Conservation (phyloP, 139 green algal species). For the Coelastrella sp. region DNA sequence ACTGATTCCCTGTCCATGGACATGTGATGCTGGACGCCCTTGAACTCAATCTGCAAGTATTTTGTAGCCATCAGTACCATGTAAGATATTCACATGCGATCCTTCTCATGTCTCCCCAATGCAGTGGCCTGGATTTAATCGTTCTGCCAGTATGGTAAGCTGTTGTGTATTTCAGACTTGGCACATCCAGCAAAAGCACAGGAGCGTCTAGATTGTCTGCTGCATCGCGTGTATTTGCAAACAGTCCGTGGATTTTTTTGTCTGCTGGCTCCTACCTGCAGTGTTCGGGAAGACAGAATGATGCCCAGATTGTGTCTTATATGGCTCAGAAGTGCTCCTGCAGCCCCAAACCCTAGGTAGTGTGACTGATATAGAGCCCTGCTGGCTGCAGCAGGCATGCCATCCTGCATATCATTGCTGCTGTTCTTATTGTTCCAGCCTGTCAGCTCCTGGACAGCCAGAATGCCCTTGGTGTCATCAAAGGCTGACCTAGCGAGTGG, state of each 20-base stretch:
- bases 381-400: background rate
- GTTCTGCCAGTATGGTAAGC: no score
- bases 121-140: background rate
- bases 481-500: conserved; percentile 18
- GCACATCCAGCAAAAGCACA: no score
- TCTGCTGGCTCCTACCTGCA: conserved; percentile 38
- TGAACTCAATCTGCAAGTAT: conserved; percentile 41
- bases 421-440: background rate
- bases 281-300: background rate
- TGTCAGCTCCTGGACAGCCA: conserved; percentile 39
- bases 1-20: conserved; percentile 67
- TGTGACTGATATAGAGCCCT: conserved; percentile 15
- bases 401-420: conserved; percentile 11
- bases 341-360: conserved; percentile 75
- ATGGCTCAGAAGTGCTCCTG: conserved; percentile 73
- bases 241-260: background rate
- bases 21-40: conserved; percentile 61
- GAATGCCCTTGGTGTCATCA: conserved; percentile 40
- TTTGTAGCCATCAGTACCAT: no score
- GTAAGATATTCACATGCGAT: no score
- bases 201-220: no score
- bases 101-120: background rate
- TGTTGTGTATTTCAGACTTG: no score
- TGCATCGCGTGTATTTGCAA: background rate
- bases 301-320: conserved; percentile 47